These are phyloP conservation scores for Ophiostoma sp. DNA, from an alignment of 2,329 filamentous ascomycete genomes.

Conservation along the genomic window DNA sequence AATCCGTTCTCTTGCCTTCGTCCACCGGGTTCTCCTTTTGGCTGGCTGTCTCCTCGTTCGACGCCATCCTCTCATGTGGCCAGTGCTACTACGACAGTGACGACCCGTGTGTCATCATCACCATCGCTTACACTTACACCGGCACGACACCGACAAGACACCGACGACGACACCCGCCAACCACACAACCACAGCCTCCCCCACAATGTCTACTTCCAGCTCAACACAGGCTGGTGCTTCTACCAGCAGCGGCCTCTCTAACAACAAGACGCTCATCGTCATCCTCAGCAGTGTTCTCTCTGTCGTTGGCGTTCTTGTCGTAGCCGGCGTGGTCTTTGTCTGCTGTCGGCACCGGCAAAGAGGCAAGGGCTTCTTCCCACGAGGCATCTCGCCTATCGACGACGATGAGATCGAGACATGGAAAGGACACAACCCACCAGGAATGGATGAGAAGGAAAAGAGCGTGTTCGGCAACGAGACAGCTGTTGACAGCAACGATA, in stretches of 20 bases:
- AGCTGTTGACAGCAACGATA: neutral
- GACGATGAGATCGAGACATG: conserved; percentile 63
- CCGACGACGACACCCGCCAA: conserved; percentile 9
- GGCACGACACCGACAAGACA: neutral
- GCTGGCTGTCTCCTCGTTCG: neutral
- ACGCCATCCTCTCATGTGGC: conserved; percentile 3
- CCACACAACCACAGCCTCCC: neutral
- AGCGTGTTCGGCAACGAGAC: neutral
- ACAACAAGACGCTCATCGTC: conserved; percentile 44
- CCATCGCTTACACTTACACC: neutral
- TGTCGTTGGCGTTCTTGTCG: conserved; percentile 41
- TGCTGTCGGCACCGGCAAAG: conserved; percentile 39
- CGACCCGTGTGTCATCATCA: conserved; percentile 7
- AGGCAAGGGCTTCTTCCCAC: conserved; percentile 41
- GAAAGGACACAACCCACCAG: conserved; percentile 40
- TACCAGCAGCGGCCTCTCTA: neutral
- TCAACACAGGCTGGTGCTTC: neutral
- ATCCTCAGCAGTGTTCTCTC: conserved; percentile 46
- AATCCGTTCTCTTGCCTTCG: neutral
- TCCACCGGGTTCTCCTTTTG: neutral
- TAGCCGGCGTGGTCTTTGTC: conserved; percentile 36
- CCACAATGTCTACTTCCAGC: neutral
- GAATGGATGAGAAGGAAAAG: conserved; percentile 12
- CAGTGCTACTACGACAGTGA: neutral
- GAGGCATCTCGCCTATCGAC: conserved; percentile 56